Evolutionary conservation across 2,329 filamentous ascomycete genomes (phyloP).

Genomic region (Coniosporium tulheliwenetii): DNA sequence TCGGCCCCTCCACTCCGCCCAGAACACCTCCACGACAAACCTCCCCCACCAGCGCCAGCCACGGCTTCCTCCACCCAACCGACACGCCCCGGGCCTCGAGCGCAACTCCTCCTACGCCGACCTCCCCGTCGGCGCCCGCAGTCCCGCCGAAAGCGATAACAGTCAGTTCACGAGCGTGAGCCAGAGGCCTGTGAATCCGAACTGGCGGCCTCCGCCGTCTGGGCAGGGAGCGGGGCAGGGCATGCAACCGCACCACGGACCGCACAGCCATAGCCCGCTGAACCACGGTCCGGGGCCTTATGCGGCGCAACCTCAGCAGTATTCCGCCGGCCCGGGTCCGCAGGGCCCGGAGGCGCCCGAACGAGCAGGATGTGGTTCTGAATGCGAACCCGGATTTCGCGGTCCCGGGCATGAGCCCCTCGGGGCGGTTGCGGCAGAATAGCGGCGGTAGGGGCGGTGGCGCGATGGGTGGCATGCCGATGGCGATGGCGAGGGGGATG

Average conservation of each 20-base stretch:
- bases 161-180: slow-evolving; percentile 84
- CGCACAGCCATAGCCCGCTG: slow-evolving; percentile 2
- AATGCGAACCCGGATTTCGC: slow-evolving; percentile 77
- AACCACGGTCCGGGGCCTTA: slow-evolving; percentile 22
- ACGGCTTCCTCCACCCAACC: slow-evolving; percentile 1
- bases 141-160: slow-evolving; percentile 61
- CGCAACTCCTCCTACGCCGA: slow-evolving; percentile 44
- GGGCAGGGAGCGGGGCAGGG: slow-evolving; percentile 8
- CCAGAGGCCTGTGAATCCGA: slow-evolving; percentile 75
- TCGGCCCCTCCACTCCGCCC: slow-evolving; percentile 14
- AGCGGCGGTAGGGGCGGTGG: slow-evolving; percentile 15
- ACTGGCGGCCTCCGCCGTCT: slow-evolving; percentile 52
- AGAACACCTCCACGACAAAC: slow-evolving; percentile 21
- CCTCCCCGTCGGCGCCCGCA: slow-evolving; percentile 46
- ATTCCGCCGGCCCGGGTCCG: slow-evolving; percentile 27
- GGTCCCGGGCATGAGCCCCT: slow-evolving; percentile 36
- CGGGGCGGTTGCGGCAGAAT: slow-evolving; percentile 15
- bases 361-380: slow-evolving; percentile 52
- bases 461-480: slow-evolving; percentile 3
- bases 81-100: slow-evolving; percentile 6
- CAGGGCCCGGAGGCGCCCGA: slow-evolving; percentile 10
- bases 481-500: no score
- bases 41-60: not conserved
- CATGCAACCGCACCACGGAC: slow-evolving; percentile 2
- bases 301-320: slow-evolving; percentile 26